These are phyloP conservation scores for Zizania palustris DNA, from an alignment of 202 grass and related monocot species.

Conservation along the genomic window DNA sequence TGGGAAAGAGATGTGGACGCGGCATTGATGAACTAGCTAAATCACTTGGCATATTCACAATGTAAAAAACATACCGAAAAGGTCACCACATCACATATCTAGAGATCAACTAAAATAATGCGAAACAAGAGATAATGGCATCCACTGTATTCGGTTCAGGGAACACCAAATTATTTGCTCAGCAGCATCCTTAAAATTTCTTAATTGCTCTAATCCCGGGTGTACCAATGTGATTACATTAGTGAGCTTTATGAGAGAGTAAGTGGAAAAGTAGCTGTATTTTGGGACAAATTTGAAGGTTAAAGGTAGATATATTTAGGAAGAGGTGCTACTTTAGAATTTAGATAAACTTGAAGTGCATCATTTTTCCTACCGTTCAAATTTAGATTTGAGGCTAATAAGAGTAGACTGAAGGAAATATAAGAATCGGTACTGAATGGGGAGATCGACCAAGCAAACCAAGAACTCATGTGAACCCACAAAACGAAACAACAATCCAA, in stretches of 20 bases:
- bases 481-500: slow-evolving; percentile 34
- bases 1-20: slow-evolving; percentile 40
- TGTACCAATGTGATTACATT: not conserved
- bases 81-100: slow-evolving; percentile 32
- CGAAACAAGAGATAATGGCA: slow-evolving; percentile 35
- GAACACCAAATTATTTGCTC: slow-evolving; percentile 36
- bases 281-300: too few species aligned
- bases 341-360: not conserved
- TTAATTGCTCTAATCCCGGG: slow-evolving; percentile 25
- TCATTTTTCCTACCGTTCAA: not conserved
- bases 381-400: not conserved
- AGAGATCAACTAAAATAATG: slow-evolving; percentile 29
- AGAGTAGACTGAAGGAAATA: not conserved
- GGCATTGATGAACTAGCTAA: slow-evolving; percentile 41
- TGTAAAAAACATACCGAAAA: slow-evolving; percentile 39
- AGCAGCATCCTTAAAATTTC: slow-evolving; percentile 39
- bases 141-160: slow-evolving; percentile 42
- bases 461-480: slow-evolving; percentile 19
- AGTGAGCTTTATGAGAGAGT: not conserved
- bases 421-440: too few species aligned
- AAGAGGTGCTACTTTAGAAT: too few species aligned
- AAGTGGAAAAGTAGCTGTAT: too few species aligned
- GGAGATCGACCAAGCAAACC: not conserved
- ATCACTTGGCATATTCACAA: slow-evolving; percentile 43
- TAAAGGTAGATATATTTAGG: too few species aligned